These are phyloP conservation scores for Oemleria cerasiformis DNA, from an alignment of 306 rosid genomes.

Conservation along the genomic window DNA sequence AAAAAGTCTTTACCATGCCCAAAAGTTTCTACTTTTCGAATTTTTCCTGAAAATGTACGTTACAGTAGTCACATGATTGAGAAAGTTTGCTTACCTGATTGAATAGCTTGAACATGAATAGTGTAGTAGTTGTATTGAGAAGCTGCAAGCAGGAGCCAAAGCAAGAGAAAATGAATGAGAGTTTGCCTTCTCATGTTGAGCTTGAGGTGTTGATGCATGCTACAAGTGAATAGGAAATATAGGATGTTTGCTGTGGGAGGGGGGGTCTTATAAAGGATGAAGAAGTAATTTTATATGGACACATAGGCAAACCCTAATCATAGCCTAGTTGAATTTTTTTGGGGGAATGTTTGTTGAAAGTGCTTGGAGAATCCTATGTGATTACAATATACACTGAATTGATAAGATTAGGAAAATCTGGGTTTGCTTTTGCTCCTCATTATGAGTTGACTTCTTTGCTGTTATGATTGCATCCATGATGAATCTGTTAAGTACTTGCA, in stretches of 20 bases:
- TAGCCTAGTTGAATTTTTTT: slow-evolving; percentile 36
- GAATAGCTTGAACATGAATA: slow-evolving; percentile 35
- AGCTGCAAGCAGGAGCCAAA: slow-evolving; percentile 53
- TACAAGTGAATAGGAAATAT: slow-evolving; percentile 25
- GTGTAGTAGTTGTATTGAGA: slow-evolving; percentile 37
- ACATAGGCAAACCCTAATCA: slow-evolving; percentile 38
- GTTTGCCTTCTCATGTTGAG: slow-evolving; percentile 50
- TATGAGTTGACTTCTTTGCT: slow-evolving; percentile 54
- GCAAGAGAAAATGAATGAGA: slow-evolving; percentile 40
- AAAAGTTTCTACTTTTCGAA: too few species aligned
- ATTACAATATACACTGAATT: slow-evolving; percentile 10
- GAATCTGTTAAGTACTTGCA: slow-evolving; percentile 33
- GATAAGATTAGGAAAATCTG: slow-evolving; percentile 45
- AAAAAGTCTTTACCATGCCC: too few species aligned
- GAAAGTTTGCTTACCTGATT: slow-evolving; percentile 47
- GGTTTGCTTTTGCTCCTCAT: slow-evolving; percentile 34
- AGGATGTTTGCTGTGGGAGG: slow-evolving; percentile 22
- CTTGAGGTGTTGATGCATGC: slow-evolving; percentile 25
- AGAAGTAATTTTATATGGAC: slow-evolving; percentile 24
- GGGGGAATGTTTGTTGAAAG: slow-evolving; percentile 40
- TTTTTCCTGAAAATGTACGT: background rate
- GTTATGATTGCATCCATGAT: slow-evolving; percentile 63
- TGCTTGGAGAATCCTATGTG: slow-evolving; percentile 67
- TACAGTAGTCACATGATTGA: background rate
- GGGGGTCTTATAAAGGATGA: slow-evolving; percentile 24